Conservation (phyloP, 352 stramenopile species). For the Phytophthora pistaciae region DNA sequence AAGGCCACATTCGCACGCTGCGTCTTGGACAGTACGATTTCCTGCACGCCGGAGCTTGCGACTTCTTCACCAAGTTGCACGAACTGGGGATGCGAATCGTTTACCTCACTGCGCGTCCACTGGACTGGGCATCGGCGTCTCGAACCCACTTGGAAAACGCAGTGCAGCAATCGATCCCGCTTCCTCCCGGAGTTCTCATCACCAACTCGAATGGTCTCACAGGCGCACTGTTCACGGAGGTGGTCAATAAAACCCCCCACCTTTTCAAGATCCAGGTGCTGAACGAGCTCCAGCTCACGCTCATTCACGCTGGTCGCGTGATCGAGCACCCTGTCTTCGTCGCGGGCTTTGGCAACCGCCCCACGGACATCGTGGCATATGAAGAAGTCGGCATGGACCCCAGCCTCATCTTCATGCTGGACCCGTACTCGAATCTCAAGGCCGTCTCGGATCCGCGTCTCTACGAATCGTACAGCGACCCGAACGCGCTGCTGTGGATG, state of each 20-base stretch:
- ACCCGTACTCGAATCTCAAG: constrained; percentile 83
- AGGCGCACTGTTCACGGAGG: constrained; percentile 80
- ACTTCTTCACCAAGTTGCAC: constrained; percentile 87
- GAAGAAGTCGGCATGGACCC: constrained; percentile 77
- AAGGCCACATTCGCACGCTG: constrained; percentile 87
- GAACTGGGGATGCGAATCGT: constrained; percentile 79
- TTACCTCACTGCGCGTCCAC: constrained; percentile 82
- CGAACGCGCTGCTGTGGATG: constrained; percentile 82
- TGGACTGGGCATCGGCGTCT: constrained; percentile 81
- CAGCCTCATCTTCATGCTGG: constrained; percentile 83
- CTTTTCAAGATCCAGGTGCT: constrained; percentile 87
- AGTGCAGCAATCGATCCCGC: constrained; percentile 58
- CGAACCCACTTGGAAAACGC: constrained; percentile 82
- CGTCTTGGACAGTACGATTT: constrained; percentile 88
- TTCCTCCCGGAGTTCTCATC: constrained; percentile 79
- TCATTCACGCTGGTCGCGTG: constrained; percentile 80
- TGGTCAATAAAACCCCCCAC: constrained; percentile 89
- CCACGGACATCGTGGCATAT: constrained; percentile 84
- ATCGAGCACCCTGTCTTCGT: constrained; percentile 84
- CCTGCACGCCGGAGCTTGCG: constrained; percentile 76
- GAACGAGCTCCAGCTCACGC: constrained; percentile 83
- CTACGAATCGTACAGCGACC: constrained; percentile 87
- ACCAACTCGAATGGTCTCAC: constrained; percentile 86
- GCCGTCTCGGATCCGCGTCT: constrained; percentile 64
- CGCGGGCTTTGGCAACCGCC: constrained; percentile 88